Conservation (phyloP, 2,329 filamentous ascomycete species). For the Fusarium subglutinans region DNA sequence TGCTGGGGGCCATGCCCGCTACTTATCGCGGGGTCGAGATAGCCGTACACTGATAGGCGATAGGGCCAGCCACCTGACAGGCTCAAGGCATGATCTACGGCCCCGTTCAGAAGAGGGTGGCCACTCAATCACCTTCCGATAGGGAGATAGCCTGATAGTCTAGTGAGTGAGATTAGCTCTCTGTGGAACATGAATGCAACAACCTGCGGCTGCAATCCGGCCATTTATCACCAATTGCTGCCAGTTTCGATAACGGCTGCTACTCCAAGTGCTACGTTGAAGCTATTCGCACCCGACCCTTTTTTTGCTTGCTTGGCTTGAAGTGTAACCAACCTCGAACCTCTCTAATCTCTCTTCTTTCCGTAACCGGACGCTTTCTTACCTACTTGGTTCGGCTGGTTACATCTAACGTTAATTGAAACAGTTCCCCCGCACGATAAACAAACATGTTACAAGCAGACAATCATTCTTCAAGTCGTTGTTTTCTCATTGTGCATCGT, state of each 20-base stretch:
- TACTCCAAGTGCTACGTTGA: constrained; percentile 19
- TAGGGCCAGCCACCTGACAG: constrained; percentile 10
- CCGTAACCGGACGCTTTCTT: neutral
- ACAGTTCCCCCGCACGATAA: constrained; percentile 9
- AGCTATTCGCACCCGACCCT: constrained; percentile 16
- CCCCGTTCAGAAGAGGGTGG: neutral
- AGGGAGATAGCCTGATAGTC: constrained; percentile 9
- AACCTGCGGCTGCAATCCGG: constrained; percentile 27
- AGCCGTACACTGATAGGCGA: constrained; percentile 1
- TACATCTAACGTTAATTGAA: constrained; percentile 13
- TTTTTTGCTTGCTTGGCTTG: neutral
- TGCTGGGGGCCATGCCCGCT: neutral
- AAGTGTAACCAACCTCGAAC: constrained; percentile 13
- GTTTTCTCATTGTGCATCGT: neutral
- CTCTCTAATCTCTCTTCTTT: neutral
- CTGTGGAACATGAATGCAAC: constrained; percentile 30
- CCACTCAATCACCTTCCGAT: constrained; percentile 11
- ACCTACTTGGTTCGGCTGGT: neutral
- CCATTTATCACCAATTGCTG: constrained; percentile 26
- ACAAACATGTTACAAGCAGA: constrained; percentile 7
- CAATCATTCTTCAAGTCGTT: neutral
- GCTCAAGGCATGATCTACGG: neutral
- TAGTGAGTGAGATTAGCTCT: neutral
- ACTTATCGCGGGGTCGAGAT: constrained; percentile 25
- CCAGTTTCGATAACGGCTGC: constrained; percentile 10